These are phyloP conservation scores for Tremella mesenterica DNA, from an alignment of 768 basidiomycete genomes.

Conservation along the genomic window DNA sequence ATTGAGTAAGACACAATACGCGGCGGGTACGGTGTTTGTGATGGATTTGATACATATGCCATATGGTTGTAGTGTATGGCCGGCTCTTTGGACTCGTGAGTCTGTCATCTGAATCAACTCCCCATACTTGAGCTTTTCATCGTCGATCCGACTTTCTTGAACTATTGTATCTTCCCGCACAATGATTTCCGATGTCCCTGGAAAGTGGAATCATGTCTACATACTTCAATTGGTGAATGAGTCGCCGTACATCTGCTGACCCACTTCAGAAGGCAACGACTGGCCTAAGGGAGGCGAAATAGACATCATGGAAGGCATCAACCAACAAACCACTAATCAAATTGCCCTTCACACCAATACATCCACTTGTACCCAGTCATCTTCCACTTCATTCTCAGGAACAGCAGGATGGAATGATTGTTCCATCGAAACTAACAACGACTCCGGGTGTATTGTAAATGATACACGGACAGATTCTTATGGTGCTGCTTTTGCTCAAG, in stretches of 20 bases:
- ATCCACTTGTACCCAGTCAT: constrained; percentile 39
- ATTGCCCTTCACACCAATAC: constrained; percentile 65
- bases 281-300: constrained; percentile 50
- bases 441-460: constrained; percentile 59
- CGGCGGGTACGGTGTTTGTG: constrained; percentile 39
- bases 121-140: not conserved
- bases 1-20: constrained; percentile 35
- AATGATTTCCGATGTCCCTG: too few species aligned
- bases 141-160: not conserved
- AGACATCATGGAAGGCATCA: constrained; percentile 76
- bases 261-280: constrained; percentile 21
- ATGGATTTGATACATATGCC: constrained; percentile 46
- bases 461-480: constrained; percentile 55
- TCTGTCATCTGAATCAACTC: not conserved
- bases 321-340: constrained; percentile 57
- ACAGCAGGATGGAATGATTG: constrained; percentile 46
- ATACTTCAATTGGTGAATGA: not conserved
- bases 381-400: constrained; percentile 9
- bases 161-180: not conserved
- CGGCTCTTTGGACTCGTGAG: constrained; percentile 37
- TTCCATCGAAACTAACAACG: constrained; percentile 47
- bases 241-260: too few species aligned
- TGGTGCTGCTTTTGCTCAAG: constrained; percentile 58
- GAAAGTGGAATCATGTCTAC: too few species aligned
- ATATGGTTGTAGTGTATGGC: constrained; percentile 54